Percentiles rank a stretch among this genome's conserved stretches.
phyloP scores from a whole-genome alignment of 2,329 filamentous ascomycete genomes.

The Massarina eburnea region DNA sequence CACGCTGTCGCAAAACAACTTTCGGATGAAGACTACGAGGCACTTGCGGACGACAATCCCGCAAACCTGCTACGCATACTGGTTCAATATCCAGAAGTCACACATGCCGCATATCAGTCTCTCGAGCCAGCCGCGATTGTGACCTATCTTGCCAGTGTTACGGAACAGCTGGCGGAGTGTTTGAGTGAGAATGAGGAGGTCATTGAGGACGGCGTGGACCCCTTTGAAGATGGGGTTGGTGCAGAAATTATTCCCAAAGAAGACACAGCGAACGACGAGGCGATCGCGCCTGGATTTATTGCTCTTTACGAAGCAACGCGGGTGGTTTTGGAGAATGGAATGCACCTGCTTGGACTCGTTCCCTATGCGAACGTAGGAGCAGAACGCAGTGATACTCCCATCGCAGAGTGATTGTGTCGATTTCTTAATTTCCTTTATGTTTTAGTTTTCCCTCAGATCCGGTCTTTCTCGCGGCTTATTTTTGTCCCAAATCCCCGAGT shows the following conservation, averaged over 20 bases:
- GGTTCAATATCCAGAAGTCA: conserved; percentile 34
- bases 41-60: conserved; percentile 25
- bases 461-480: no score
- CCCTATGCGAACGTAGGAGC: conserved; percentile 14
- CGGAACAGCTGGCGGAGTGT: conserved; percentile 26
- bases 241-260: neutral
- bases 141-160: conserved; percentile 29
- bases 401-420: conserved; percentile 13
- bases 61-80: conserved; percentile 30
- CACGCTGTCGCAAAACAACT: conserved; percentile 13
- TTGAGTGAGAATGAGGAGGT: conserved; percentile 20
- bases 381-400: conserved; percentile 29
- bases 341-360: conserved; percentile 30
- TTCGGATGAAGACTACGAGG: conserved; percentile 23
- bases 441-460: neutral
- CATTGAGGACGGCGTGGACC: neutral
- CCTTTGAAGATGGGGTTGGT: neutral
- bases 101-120: conserved; percentile 24
- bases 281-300: conserved; percentile 18
- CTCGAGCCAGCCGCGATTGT: conserved; percentile 32
- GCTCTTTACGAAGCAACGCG: conserved; percentile 30
- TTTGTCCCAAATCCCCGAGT: no score
- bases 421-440: neutral
- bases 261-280: conserved; percentile 2
- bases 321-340: conserved; percentile 32